These are phyloP conservation scores for Chenopodium quinoa DNA, from an alignment of 148 eudicot species.

Conservation along the genomic window DNA sequence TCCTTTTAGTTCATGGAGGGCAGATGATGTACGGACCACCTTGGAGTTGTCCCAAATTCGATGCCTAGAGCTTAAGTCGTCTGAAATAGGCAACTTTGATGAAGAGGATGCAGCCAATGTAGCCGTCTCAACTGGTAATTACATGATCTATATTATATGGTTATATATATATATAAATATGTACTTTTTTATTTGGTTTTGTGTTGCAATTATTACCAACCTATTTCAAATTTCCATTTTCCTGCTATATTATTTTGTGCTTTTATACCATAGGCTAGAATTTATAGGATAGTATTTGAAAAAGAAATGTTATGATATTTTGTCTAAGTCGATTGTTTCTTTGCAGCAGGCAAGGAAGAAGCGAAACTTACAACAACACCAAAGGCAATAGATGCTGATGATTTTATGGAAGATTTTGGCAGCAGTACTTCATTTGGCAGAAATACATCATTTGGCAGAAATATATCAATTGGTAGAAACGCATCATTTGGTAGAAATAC, in stretches of 20 bases:
- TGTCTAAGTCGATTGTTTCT: not conserved
- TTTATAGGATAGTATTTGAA: not conserved
- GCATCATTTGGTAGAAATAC: too few species aligned
- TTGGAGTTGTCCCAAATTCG: slow-evolving; percentile 51
- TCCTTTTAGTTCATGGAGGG: slow-evolving; percentile 35
- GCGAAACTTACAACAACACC: slow-evolving; percentile 37
- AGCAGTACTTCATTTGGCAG: not conserved
- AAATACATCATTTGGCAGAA: too few species aligned
- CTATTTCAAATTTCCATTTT: too few species aligned
- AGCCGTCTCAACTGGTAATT: slow-evolving; percentile 18
- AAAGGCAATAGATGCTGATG: slow-evolving; percentile 49
- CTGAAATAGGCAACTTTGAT: slow-evolving; percentile 31
- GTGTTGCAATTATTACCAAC: not conserved
- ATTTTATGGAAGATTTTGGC: slow-evolving; percentile 36
- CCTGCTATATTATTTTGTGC: not conserved
- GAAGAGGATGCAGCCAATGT: slow-evolving; percentile 38
- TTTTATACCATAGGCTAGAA: not conserved
- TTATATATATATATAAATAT: not conserved
- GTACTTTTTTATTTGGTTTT: not conserved
- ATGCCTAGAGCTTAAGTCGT: slow-evolving; percentile 50
- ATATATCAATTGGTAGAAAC: too few species aligned
- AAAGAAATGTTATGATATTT: not conserved
- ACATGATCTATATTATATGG: not conserved
- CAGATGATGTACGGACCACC: slow-evolving; percentile 48
- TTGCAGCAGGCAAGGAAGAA: slow-evolving; percentile 42